Evolutionary conservation across 139 green algal genomes (phyloP).

Genomic region (Auxenochlorella pyrenoidosa): DNA sequence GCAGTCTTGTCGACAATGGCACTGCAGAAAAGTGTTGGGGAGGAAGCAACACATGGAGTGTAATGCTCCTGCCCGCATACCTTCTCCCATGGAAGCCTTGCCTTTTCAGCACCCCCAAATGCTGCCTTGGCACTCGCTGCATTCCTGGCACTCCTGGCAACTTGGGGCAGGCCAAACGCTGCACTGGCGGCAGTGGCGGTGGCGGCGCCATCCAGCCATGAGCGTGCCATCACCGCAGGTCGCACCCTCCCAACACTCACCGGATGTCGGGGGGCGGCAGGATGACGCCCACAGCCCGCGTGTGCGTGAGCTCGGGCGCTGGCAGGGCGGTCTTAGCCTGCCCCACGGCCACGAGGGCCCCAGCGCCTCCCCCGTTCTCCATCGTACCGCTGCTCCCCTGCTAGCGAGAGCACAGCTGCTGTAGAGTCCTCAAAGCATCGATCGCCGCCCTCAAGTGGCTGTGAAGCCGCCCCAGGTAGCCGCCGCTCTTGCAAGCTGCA

Average conservation of each 20-base stretch:
- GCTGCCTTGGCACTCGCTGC: too few species aligned
- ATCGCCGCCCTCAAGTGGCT: neutral
- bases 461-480: too few species aligned
- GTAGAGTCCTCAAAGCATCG: neutral
- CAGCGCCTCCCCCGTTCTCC: neutral
- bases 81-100: too few species aligned
- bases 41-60: neutral
- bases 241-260: neutral
- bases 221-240: neutral
- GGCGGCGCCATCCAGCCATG: neutral
- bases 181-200: neutral
- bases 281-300: constrained; percentile 92
- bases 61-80: too few species aligned
- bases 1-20: constrained; percentile 99
- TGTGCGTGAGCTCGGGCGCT: constrained; percentile 84
- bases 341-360: constrained; percentile 73
- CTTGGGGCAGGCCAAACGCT: too few species aligned
- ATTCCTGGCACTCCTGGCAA: too few species aligned
- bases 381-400: constrained; percentile 1
- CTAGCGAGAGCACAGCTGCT: neutral
- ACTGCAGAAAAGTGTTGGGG: neutral
- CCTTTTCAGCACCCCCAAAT: too few species aligned
- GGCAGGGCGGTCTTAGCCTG: constrained; percentile 59
- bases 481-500: too few species aligned
- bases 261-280: constrained; percentile 94